Percentiles rank a stretch among this genome's conserved stretches.
Conservation (phyloP, 148 eudicot species). For the Vaccinium myrtillus region DNA sequence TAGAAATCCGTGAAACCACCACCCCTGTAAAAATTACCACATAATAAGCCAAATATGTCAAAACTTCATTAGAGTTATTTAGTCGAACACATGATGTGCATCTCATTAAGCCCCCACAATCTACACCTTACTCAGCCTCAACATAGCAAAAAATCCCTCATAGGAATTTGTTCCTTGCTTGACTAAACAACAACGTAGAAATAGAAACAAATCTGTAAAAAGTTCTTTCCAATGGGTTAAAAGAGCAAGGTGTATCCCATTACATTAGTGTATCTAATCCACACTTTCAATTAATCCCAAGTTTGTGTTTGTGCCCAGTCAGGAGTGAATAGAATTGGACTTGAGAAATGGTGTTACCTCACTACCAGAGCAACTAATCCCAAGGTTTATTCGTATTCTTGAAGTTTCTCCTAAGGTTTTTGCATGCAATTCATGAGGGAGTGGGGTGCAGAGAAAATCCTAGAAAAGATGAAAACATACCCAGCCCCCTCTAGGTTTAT, state of each 20-base stretch:
- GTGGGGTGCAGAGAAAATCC: too few relatives aligned
- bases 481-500: background rate
- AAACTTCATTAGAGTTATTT: background rate
- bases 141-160: background rate
- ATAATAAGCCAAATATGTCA: background rate
- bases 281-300: too few relatives aligned
- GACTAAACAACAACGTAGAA: background rate
- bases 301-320: too few relatives aligned
- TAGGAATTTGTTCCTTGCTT: background rate
- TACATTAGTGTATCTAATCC: too few relatives aligned
- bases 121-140: background rate
- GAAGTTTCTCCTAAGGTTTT: too few relatives aligned
- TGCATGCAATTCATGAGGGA: too few relatives aligned
- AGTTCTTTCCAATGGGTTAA: too few relatives aligned
- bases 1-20: background rate
- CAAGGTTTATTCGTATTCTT: too few relatives aligned
- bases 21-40: background rate
- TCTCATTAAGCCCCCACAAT: background rate
- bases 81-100: conserved; percentile 2
- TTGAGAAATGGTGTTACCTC: too few relatives aligned
- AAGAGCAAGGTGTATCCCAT: too few relatives aligned
- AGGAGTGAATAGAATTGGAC: too few relatives aligned
- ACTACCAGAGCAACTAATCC: too few relatives aligned
- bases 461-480: background rate
- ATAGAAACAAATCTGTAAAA: background rate